Percentiles rank a stretch among this genome's conserved stretches.
Conservation (phyloP, 2,329 filamentous ascomycete genomes). For the Pseudophaeomoniella oleicola region DNA sequence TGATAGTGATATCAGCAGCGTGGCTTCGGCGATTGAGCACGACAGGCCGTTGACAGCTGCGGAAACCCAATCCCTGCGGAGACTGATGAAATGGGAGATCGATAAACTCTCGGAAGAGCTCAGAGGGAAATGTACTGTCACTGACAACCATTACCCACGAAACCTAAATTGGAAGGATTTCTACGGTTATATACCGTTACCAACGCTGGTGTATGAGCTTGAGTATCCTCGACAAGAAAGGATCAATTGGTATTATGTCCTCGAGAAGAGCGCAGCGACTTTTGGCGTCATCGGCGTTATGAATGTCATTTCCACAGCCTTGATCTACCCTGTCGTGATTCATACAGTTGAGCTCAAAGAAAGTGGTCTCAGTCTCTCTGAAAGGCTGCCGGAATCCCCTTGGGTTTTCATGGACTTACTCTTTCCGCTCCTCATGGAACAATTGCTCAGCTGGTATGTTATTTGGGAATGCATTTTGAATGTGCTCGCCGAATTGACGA, state of each 20-base stretch:
- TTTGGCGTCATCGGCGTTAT: conserved; percentile 58
- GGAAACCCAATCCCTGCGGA: conserved; percentile 49
- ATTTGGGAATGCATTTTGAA: conserved; percentile 64
- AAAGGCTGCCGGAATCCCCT: conserved; percentile 54
- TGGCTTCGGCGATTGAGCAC: conserved; percentile 48
- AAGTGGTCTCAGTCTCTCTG: conserved; percentile 41
- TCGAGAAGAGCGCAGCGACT: conserved; percentile 55
- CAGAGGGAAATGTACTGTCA: conserved; percentile 41
- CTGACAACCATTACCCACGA: conserved; percentile 45
- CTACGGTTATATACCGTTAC: conserved; percentile 59
- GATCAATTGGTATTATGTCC: conserved; percentile 61
- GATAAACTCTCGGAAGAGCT: conserved; percentile 50
- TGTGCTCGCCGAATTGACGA: conserved; percentile 59
- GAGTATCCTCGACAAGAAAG: conserved; percentile 54
- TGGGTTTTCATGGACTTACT: conserved; percentile 62
- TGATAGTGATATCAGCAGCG: conserved; percentile 43
- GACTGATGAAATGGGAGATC: conserved; percentile 54
- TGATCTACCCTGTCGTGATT: conserved; percentile 63
- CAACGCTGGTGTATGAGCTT: conserved; percentile 65
- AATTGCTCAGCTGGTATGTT: conserved; percentile 63
- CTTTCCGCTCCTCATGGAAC: conserved; percentile 68
- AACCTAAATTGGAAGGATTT: conserved; percentile 54
- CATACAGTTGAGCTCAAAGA: conserved; percentile 54
- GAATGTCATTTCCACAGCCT: conserved; percentile 63
- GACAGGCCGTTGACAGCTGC: conserved; percentile 44